Base-by-base conservation (phyloP, 2,329 filamentous ascomycete genomes). In the Aotearoamyces nothofagi region DNA sequence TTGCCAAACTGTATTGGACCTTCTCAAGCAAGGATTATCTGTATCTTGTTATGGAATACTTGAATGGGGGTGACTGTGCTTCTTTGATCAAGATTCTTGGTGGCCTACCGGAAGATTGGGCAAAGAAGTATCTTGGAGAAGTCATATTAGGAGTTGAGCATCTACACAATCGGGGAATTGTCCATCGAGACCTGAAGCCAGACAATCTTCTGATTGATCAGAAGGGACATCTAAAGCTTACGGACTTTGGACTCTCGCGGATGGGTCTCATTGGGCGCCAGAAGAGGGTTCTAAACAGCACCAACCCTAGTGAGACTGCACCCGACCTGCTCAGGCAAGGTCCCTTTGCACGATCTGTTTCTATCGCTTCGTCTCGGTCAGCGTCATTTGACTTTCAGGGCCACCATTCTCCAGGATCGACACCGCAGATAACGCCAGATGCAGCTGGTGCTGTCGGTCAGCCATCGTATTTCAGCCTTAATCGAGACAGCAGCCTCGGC, bases 11-110 rank as follows among this genome's bases (percentile, higher is more conserved):
- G 9, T 98, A 96, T 57, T 98, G 92, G 92, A 98, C 90, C 0
- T 98, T 98, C 48, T 93, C 90, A 4, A 98, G 87, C 63, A 98
- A 98, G 49, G 90, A 98, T 48, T 98, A 94, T 49, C 72, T 98
- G 14, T 98, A 96, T 49, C 65, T 98, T 34, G 90, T 98, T 14
- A 98, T 98, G 90, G 90, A 98, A 50, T 98, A 98, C 54, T 65
- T 98, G 33, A 98, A 96, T 43, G 90, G 90, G 19, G 90, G 90
- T 25, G 90, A 98, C 47, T 98, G 87, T 50, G 90, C 92, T 27
- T 93, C 90, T 5, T 63, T 98, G 30, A 90, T 96, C 57, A 98
- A 96, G 51, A 75, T 93, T 15, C 66, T 98, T 1, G 86, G 86
- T 16, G 84, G 82, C 3, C 63, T 98, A 13, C 80, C 86, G 0